Percentiles rank a stretch among this genome's conserved stretches.
These are phyloP conservation scores for Penicillium canariense DNA, from an alignment of 495 filamentous ascomycete genomes.

Conservation along the genomic window DNA sequence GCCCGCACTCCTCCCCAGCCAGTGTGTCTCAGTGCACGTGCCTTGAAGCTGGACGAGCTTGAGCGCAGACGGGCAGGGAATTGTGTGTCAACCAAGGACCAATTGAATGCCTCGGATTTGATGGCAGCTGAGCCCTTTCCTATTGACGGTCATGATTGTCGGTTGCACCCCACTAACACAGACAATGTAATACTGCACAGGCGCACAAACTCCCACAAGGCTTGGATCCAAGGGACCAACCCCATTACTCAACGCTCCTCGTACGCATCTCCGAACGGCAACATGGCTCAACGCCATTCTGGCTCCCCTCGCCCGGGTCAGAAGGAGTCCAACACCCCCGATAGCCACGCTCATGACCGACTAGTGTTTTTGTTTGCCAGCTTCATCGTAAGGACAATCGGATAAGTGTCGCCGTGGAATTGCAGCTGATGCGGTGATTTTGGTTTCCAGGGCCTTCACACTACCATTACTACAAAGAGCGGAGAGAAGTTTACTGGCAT, in stretches of 20 bases:
- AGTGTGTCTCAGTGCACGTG: constrained; percentile 17
- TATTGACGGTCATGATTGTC: constrained; percentile 9
- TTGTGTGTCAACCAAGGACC: constrained; percentile 17
- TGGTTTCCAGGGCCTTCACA: constrained; percentile 58
- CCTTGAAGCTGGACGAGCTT: constrained; percentile 15
- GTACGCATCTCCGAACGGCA: constrained; percentile 53
- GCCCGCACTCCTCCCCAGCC: constrained; percentile 5
- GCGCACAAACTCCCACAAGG: constrained; percentile 55
- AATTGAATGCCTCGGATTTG: constrained; percentile 20
- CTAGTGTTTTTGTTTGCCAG: constrained; percentile 61
- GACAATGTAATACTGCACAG: constrained; percentile 32
- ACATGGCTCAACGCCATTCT: constrained; percentile 42
- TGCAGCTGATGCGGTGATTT: constrained; percentile 18
- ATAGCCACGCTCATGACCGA: constrained; percentile 65
- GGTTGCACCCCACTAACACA: constrained; percentile 17
- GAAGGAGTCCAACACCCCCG: constrained; percentile 55
- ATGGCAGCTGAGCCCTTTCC: background rate
- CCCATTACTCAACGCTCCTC: constrained; percentile 61
- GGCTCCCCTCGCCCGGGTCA: constrained; percentile 39
- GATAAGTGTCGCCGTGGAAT: constrained; percentile 6
- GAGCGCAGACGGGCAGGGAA: constrained; percentile 8
- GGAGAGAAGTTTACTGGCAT: constrained; percentile 74
- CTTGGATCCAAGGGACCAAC: constrained; percentile 63
- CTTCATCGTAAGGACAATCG: constrained; percentile 54
- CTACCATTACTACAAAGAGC: constrained; percentile 64